Conservation (phyloP, 352 stramenopile species). For the Phytophthora podocarpi region DNA sequence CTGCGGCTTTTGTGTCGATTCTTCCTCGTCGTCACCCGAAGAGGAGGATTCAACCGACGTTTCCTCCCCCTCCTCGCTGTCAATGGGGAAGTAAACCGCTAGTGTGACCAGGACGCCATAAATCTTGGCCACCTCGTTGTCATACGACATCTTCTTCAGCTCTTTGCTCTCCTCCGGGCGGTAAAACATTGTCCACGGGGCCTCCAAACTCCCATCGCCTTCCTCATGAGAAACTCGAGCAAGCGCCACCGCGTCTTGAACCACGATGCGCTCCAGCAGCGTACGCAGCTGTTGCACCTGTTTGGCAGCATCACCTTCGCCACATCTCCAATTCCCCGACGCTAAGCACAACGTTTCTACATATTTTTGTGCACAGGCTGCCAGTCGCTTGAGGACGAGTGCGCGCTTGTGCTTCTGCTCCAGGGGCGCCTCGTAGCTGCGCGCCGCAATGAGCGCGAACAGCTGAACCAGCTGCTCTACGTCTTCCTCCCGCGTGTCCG, state of each 20-base stretch:
- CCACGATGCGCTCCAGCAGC: slow-evolving; percentile 50
- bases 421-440: slow-evolving; percentile 40
- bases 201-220: slow-evolving; percentile 1
- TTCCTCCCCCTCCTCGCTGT: slow-evolving; percentile 38
- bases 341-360: slow-evolving; percentile 9
- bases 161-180: slow-evolving; percentile 39
- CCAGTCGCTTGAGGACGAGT: slow-evolving; percentile 41
- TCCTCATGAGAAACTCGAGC: background rate
- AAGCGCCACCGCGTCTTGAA: slow-evolving; percentile 35
- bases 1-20: slow-evolving; percentile 9
- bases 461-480: slow-evolving; percentile 33
- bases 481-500: slow-evolving; percentile 7
- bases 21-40: slow-evolving; percentile 36
- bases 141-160: slow-evolving; percentile 37
- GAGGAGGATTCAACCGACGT: slow-evolving; percentile 50
- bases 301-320: slow-evolving; percentile 10
- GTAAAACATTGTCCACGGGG: slow-evolving; percentile 66
- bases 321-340: slow-evolving; percentile 46
- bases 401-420: slow-evolving; percentile 46
- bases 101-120: slow-evolving; percentile 52
- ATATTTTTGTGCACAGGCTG: slow-evolving; percentile 18
- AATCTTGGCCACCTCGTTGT: slow-evolving; percentile 55
- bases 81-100: slow-evolving; percentile 58
- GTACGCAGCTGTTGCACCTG: slow-evolving; percentile 48
- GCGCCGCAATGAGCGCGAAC: slow-evolving; percentile 45